phyloP scores from a whole-genome alignment of 768 basidiomycete species.

The Termitomyces sp. region DNA sequence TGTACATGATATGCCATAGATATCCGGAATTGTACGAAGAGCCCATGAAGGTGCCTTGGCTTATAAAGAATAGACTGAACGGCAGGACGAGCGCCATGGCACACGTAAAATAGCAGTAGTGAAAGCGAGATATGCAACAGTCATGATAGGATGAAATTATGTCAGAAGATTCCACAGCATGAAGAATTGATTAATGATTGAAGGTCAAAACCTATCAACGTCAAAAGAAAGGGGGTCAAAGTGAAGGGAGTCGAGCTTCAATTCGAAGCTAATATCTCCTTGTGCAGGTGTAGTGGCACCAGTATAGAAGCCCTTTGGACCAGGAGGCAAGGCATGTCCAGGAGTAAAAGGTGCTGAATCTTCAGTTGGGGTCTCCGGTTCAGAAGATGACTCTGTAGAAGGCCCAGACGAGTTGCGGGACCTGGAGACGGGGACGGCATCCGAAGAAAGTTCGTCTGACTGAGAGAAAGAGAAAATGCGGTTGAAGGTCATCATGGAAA shows the following conservation, averaged over 20 bases:
- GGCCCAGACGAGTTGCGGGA: slow-evolving; percentile 23
- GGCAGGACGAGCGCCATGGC: background rate
- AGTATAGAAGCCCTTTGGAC: background rate
- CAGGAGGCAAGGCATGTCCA: background rate
- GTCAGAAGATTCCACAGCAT: background rate
- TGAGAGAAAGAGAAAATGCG: slow-evolving; percentile 36
- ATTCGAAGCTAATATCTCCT: slow-evolving; percentile 52
- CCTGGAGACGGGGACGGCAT: slow-evolving; percentile 21
- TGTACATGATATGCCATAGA: slow-evolving; percentile 11
- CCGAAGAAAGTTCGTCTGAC: slow-evolving; percentile 10
- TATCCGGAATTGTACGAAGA: slow-evolving; percentile 3
- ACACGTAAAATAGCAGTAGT: background rate
- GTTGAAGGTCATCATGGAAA: slow-evolving; percentile 36
- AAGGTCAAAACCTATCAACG: slow-evolving; percentile 45
- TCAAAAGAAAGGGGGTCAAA: slow-evolving; percentile 73
- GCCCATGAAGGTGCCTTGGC: background rate
- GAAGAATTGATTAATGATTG: background rate
- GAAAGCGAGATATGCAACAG: background rate
- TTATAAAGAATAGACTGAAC: background rate
- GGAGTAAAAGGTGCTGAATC: slow-evolving; percentile 4
- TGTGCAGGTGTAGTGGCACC: slow-evolving; percentile 13
- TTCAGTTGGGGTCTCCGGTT: slow-evolving; percentile 19
- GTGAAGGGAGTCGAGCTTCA: slow-evolving; percentile 69
- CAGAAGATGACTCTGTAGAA: slow-evolving; percentile 17
- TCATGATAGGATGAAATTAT: background rate